Conservation (phyloP, 2,329 filamentous ascomycete genomes). For the Leptographium galeiforme region DNA sequence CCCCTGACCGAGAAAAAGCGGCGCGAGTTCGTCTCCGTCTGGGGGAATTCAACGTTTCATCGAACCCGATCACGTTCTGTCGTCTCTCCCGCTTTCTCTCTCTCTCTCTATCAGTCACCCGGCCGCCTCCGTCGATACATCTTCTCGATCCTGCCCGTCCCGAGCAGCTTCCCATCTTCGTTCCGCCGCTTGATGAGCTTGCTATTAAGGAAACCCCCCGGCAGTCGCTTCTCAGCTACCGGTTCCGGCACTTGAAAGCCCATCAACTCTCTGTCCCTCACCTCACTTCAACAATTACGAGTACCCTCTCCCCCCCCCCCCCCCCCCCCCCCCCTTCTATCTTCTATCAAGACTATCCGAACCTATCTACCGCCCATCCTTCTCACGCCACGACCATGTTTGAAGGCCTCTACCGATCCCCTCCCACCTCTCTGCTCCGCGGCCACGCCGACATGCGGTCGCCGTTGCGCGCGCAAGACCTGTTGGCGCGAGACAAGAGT, state of each 20-base stretch:
- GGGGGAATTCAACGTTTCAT: too few species aligned
- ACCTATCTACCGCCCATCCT: background rate
- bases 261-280: too few species aligned
- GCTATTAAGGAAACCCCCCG: slow-evolving; percentile 24
- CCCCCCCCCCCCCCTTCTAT: background rate
- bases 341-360: background rate
- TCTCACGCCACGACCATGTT: slow-evolving; percentile 15
- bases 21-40: too few species aligned
- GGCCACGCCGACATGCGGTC: slow-evolving; percentile 11
- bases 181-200: slow-evolving; percentile 19
- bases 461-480: slow-evolving; percentile 26
- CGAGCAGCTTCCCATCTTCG: background rate
- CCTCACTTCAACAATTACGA: too few species aligned
- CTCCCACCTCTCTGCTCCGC: slow-evolving; percentile 9
- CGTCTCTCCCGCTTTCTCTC: too few species aligned
- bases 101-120: background rate
- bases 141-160: background rate
- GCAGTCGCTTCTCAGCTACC: slow-evolving; percentile 1
- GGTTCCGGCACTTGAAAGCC: background rate
- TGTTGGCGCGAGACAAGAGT: slow-evolving; percentile 24
- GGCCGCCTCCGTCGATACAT: background rate
- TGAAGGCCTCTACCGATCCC: slow-evolving; percentile 17
- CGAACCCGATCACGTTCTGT: too few species aligned
- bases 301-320: too few species aligned
- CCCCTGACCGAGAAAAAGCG: background rate